phyloP scores from a whole-genome alignment of 768 basidiomycete genomes.

The Boletus vinaceobasis region DNA sequence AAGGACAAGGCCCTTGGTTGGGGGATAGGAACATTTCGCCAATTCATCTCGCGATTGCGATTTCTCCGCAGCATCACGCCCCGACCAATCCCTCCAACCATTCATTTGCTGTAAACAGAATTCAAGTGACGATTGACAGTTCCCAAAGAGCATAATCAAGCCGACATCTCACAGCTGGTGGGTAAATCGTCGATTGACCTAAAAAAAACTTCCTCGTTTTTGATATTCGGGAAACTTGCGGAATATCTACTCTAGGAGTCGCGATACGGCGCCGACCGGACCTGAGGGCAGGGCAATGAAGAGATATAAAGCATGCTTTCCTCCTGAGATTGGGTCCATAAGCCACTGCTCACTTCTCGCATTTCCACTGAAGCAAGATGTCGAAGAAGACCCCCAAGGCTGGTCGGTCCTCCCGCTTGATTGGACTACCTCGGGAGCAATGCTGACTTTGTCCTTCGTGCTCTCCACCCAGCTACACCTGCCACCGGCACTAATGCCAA shows the following conservation, averaged over 20 bases:
- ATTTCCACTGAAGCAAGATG: constrained; percentile 17
- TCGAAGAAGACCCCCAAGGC: constrained; percentile 24
- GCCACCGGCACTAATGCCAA: constrained; percentile 8
- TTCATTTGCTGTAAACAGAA: constrained; percentile 1
- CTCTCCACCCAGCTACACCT: constrained; percentile 10
- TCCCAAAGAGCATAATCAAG: constrained; percentile 11
- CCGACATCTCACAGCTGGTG: constrained; percentile 7
- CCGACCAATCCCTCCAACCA: constrained; percentile 4
- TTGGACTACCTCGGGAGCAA: background rate
- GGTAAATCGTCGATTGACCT: background rate
- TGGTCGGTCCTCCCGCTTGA: constrained; percentile 21
- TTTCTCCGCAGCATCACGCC: constrained; percentile 17
- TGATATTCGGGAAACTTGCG: constrained; percentile 5
- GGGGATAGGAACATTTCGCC: constrained; percentile 15
- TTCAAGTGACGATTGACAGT: background rate
- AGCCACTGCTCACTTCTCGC: background rate
- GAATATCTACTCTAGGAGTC: constrained; percentile 2
- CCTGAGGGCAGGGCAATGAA: constrained; percentile 28
- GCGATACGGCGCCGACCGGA: constrained; percentile 18
- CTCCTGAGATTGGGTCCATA: background rate
- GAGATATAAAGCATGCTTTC: constrained; percentile 18
- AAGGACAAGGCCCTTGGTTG: constrained; percentile 19
- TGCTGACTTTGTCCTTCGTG: constrained; percentile 15
- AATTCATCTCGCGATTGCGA: constrained; percentile 1
- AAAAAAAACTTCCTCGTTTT: background rate